phyloP scores from a whole-genome alignment of 495 filamentous ascomycete species.

The Penicillium mononematosum region DNA sequence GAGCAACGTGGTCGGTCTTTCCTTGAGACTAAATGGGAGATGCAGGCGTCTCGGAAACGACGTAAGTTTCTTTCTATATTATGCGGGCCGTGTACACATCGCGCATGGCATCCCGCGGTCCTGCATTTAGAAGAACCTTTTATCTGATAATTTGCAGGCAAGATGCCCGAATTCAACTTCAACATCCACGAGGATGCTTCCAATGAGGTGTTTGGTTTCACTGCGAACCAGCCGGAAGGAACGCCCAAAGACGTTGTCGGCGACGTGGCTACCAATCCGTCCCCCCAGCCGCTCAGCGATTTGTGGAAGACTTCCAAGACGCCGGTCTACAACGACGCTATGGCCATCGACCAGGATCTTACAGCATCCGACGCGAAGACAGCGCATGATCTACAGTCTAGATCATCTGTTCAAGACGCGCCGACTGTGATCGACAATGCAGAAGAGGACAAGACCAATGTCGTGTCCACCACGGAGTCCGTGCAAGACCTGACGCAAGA shows the following conservation, averaged over 20 bases:
- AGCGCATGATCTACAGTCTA: constrained; percentile 15
- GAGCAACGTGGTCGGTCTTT: constrained; percentile 35
- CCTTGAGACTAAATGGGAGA: constrained; percentile 44
- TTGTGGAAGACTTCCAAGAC: constrained; percentile 9
- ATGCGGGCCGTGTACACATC: neutral
- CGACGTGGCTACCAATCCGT: constrained; percentile 17
- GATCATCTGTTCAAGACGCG: constrained; percentile 9
- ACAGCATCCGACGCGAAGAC: constrained; percentile 14
- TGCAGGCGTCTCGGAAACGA: constrained; percentile 33
- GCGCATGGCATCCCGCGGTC: neutral
- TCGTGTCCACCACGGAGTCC: constrained; percentile 15
- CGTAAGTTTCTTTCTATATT: constrained; percentile 31
- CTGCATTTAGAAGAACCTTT: neutral
- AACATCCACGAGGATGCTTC: constrained; percentile 21
- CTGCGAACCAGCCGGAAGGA: constrained; percentile 9
- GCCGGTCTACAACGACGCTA: constrained; percentile 18
- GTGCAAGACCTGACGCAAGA: constrained; percentile 30
- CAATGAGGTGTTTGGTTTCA: constrained; percentile 3
- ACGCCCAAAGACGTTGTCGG: neutral
- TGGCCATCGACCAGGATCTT: constrained; percentile 4
- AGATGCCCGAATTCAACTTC: constrained; percentile 33
- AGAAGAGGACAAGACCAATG: constrained; percentile 6
- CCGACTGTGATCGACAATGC: constrained; percentile 1
- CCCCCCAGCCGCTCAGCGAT: constrained; percentile 11
- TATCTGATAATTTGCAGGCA: constrained; percentile 29